A percentile compares a stretch with the other conserved stretches of the same genome.
phyloP scores from a whole-genome alignment of 1,139 yeast species.

The Suhomyces wounanorum region DNA sequence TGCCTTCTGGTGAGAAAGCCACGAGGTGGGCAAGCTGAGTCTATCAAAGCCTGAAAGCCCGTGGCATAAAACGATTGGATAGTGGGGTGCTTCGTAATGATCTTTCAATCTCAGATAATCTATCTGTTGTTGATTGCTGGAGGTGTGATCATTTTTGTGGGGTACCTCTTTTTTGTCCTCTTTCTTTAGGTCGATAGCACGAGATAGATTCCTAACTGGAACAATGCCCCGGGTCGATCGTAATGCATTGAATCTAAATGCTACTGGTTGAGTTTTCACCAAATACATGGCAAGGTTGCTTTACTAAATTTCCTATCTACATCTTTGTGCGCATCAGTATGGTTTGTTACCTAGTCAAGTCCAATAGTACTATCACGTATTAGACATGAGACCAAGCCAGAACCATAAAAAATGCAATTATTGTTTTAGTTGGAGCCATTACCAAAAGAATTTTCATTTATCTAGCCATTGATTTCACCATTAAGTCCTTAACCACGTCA shows the following conservation, averaged over 20 bases:
- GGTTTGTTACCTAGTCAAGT: background rate
- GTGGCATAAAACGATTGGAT: slow-evolving; percentile 80
- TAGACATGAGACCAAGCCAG: background rate
- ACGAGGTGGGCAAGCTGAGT: slow-evolving; percentile 46
- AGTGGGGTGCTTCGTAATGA: slow-evolving; percentile 38
- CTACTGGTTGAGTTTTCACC: background rate
- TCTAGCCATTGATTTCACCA: slow-evolving; percentile 33
- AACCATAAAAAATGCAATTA: too few species aligned
- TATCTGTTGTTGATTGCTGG: background rate
- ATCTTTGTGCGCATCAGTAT: background rate
- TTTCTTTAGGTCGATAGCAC: background rate
- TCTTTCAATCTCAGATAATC: slow-evolving; percentile 7
- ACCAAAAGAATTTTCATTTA: background rate
- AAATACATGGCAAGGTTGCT: slow-evolving; percentile 17
- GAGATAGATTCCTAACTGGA: slow-evolving; percentile 1
- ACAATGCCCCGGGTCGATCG: background rate
- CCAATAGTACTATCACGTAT: background rate
- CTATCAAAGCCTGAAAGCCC: slow-evolving; percentile 82
- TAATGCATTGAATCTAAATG: background rate
- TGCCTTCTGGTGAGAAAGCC: slow-evolving; percentile 5
- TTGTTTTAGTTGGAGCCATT: background rate
- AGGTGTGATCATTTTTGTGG: background rate
- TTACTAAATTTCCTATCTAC: background rate
- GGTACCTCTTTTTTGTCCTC: slow-evolving; percentile 9
- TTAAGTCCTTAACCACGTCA: slow-evolving; percentile 58